Evolutionary conservation across 495 filamentous ascomycete species (phyloP).

Genomic region (Penicillium alfredii): DNA sequence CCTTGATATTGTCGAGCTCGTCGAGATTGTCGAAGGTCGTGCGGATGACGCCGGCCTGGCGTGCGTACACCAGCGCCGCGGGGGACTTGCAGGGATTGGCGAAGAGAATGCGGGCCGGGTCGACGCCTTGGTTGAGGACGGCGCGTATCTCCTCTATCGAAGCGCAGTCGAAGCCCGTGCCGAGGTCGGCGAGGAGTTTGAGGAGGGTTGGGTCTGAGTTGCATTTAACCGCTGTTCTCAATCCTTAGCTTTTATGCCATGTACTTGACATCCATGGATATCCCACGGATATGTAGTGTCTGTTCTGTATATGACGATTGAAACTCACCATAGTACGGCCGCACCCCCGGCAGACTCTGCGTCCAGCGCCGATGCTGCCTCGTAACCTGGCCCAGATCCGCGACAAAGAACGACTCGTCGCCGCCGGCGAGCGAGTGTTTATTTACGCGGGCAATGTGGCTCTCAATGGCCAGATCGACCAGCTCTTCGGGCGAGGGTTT

Average conservation of each 20-base stretch:
- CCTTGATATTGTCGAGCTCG: constrained; percentile 28
- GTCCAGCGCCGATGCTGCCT: constrained; percentile 10
- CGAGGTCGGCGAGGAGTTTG: constrained; percentile 18
- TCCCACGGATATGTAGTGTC: background rate
- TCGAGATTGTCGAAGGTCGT: constrained; percentile 35
- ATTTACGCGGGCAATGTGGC: constrained; percentile 3
- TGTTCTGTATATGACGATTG: background rate
- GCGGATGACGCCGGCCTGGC: constrained; percentile 10
- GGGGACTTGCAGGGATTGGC: constrained; percentile 29
- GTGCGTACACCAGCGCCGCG: constrained; percentile 18
- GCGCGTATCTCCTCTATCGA: constrained; percentile 24
- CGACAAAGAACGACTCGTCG: constrained; percentile 24
- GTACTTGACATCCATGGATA: no score
- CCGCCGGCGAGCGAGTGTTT: constrained; percentile 7
- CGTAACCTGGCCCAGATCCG: constrained; percentile 17
- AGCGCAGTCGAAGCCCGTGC: constrained; percentile 31
- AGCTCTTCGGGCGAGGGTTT: constrained; percentile 2
- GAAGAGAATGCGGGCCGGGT: constrained; percentile 28
- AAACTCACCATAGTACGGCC: constrained; percentile 26
- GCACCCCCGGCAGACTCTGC: constrained; percentile 12
- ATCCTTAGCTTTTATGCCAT: background rate
- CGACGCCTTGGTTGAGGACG: constrained; percentile 24
- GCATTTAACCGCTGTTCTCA: constrained; percentile 31
- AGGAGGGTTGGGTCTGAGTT: constrained; percentile 26
- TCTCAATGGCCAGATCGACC: constrained; percentile 15